Base-by-base conservation (phyloP, 805 yeast genomes). In the Schwanniomyces vanrijiae region DNA sequence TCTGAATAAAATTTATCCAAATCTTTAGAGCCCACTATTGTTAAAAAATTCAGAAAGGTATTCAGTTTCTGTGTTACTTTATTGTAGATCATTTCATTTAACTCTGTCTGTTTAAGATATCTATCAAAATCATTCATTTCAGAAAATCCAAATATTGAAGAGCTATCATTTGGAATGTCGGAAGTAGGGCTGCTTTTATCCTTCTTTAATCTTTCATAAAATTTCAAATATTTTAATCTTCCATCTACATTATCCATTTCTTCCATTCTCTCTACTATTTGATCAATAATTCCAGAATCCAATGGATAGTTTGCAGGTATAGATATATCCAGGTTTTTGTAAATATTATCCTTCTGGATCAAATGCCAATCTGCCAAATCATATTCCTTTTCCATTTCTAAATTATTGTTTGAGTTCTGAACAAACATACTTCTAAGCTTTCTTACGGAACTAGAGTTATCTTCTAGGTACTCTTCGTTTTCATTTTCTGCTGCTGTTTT, bases 51-150 rank as follows among this genome's bases (percentile, higher is more conserved):
- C 22, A 55, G 60, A 22, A 31, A 34, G 13, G 48, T 3, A 9
- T 35, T 48, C 11, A 43, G 14, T 14, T 39, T 46, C 20, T 47
- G 44, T 16, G 39, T 42, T 29, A 60, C 47, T 46, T 57, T 55
- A 4, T 57, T 50, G 28, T 58, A 59, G 34, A 71, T 68, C 21
- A 44, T 42, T 42, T 72, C 71, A 47, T 70, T 65, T 25, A 71
- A 46, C 41, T 66, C 68, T 20, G 71, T 62, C 54, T 65, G 64
- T 44, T 62, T 63, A 10, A 68, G 59, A 47, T 64, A 73, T 37
- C 54, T 59, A 37, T 51, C 53, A 52, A 61, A 73, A 47, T 73
- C 78, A 49, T 68, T 71, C 16, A 71, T 51, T 5, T 55, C 45
- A 1, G 70, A 59, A 14, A 70, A 53, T 6, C 56, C 58, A 46